Conservation (phyloP, 2,329 filamentous ascomycete species). For the Albifimbria verrucaria region DNA sequence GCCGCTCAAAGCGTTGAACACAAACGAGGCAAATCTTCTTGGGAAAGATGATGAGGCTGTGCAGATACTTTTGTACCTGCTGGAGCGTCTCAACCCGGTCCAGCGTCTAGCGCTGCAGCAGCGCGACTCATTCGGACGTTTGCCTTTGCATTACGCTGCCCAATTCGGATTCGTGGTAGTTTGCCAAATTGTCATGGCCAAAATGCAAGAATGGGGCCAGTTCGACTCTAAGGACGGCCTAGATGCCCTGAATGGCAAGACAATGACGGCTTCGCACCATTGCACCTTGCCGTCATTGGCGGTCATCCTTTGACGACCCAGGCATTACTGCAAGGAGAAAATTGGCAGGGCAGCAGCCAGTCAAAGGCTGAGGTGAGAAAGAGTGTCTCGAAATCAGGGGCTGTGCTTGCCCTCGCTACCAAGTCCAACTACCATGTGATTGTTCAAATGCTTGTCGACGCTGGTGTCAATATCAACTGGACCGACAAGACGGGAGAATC, state of each 20-base stretch:
- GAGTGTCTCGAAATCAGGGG: slow-evolving; percentile 75
- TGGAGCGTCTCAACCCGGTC: slow-evolving; percentile 64
- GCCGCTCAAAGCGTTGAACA: slow-evolving; percentile 56
- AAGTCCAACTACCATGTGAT: slow-evolving; percentile 84
- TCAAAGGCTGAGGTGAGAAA: slow-evolving; percentile 64
- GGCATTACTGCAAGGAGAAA: slow-evolving; percentile 75
- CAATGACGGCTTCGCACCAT: slow-evolving; percentile 81
- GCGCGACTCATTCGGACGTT: slow-evolving; percentile 75
- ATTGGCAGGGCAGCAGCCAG: slow-evolving; percentile 64
- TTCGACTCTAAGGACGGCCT: slow-evolving; percentile 84
- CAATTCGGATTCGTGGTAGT: slow-evolving; percentile 94
- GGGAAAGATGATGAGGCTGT: slow-evolving; percentile 72
- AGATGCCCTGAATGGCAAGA: slow-evolving; percentile 89
- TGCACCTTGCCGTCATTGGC: slow-evolving; percentile 89
- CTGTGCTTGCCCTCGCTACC: slow-evolving; percentile 82
- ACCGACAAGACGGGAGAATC: slow-evolving; percentile 88
- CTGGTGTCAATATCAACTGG: slow-evolving; percentile 90
- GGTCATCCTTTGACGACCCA: slow-evolving; percentile 86
- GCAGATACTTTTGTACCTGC: slow-evolving; percentile 57
- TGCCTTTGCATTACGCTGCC: slow-evolving; percentile 89
- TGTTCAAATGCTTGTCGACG: slow-evolving; percentile 82
- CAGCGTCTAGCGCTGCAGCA: slow-evolving; percentile 67
- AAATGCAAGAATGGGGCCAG: slow-evolving; percentile 85
- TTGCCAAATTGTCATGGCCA: slow-evolving; percentile 80
- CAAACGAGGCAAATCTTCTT: slow-evolving; percentile 65